Conservation (phyloP, 2,329 filamentous ascomycete genomes). For the Trichoderma sp. region DNA sequence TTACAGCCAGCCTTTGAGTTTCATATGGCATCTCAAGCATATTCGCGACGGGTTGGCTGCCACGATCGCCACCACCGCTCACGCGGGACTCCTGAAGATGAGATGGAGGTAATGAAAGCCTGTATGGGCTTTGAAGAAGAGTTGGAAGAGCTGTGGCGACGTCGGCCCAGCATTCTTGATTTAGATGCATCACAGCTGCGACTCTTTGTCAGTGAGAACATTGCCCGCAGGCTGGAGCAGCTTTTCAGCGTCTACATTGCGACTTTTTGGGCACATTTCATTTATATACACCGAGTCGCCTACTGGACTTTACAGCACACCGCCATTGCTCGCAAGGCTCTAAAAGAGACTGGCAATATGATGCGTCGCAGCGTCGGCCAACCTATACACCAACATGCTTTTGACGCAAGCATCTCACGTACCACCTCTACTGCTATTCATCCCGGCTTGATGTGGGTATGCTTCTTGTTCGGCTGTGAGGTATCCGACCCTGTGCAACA, state of each 20-base stretch:
- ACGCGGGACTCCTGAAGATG: constrained; percentile 9
- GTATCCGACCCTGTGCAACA: neutral
- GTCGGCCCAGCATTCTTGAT: neutral
- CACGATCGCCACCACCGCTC: constrained; percentile 17
- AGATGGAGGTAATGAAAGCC: constrained; percentile 11
- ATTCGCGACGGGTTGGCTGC: constrained; percentile 3
- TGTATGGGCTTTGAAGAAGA: constrained; percentile 11
- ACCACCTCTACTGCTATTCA: constrained; percentile 1
- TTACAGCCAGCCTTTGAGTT: constrained; percentile 7
- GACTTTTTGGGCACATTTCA: neutral
- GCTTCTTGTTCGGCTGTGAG: constrained; percentile 10
- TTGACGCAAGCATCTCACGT: constrained; percentile 1
- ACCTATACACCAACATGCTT: constrained; percentile 8
- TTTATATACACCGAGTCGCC: constrained; percentile 11
- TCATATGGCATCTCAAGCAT: constrained; percentile 16
- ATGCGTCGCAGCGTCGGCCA: constrained; percentile 11
- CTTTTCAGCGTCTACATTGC: constrained; percentile 12
- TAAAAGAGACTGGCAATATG: constrained; percentile 9
- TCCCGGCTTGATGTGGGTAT: constrained; percentile 18
- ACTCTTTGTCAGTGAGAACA: neutral
- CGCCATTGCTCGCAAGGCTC: neutral
- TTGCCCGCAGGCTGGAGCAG: constrained; percentile 5
- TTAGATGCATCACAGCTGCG: neutral
- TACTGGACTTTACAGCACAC: constrained; percentile 13
- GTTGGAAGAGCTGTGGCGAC: neutral